Base-by-base conservation (phyloP, 1,284 basidiomycete species). In the Fomitopsis betulina region DNA sequence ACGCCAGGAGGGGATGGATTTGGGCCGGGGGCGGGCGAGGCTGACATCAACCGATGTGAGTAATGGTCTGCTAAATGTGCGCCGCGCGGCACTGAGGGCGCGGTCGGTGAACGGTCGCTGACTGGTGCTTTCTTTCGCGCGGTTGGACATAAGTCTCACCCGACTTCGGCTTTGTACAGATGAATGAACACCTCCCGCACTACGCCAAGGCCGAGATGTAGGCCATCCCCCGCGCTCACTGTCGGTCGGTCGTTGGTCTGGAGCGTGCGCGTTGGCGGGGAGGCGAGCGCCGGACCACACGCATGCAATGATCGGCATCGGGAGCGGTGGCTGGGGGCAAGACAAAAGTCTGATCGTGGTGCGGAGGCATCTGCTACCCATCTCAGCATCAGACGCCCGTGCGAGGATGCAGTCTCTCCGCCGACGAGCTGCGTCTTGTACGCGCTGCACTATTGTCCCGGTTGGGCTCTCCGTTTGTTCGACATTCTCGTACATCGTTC, bases 31-130 rank as follows among this genome's bases (percentile, higher is more conserved):
- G 58, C 55, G 30, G 65, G 63, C 35, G 65, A 67, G 33, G 71
- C 86, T 60, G 87, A 87, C 73, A 87, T 90, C 69, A 87, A 84
- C 68, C 82, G 89, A 74, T 90, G 89, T 91, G 76, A 87, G 89
- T 88, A 62, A n/a, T 33, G 65, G 65, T 61, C 63, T 63, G 55
- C 61, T 59, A 19, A 50, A 47, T 43, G 52, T 38, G 53, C 45
- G 45, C n/a, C 50, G 49, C 38, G 32, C 25, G 37, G 27, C 27
- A 39, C 27, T 54, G 45, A 32, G 17, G 45, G 43, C 27, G 43
- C 55, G 50, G 30, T 45, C 38, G 56, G 33, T 33, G 49, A 40
- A 30, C 42, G 59, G 61, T 58, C 15, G 58, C 63, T 67, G 63
- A 68, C 66, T 27, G 61, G 55, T 53, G 67, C 73, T 66, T 74